These are phyloP conservation scores for Alternaria incomplexa DNA, from an alignment of 2,329 filamentous ascomycete species.

Conservation along the genomic window DNA sequence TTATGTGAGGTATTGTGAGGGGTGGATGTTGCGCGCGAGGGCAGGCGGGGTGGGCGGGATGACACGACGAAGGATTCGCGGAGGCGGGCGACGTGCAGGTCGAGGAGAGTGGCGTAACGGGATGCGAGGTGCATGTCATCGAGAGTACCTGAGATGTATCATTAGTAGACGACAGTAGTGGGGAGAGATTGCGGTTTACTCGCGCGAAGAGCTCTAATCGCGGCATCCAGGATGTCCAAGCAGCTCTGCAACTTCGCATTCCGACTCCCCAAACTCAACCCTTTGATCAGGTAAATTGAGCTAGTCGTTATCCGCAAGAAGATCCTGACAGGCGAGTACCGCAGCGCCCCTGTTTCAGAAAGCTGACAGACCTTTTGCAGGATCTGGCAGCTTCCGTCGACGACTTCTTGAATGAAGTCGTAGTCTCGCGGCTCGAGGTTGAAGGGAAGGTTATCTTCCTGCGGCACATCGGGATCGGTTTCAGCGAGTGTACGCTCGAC, in stretches of 20 bases:
- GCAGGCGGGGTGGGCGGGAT: slow-evolving; percentile 43
- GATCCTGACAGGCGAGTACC: slow-evolving; percentile 61
- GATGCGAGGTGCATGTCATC: slow-evolving; percentile 61
- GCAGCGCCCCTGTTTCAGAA: slow-evolving; percentile 54
- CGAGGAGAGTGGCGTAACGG: slow-evolving; percentile 58
- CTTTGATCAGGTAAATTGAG: slow-evolving; percentile 62
- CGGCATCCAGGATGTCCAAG: slow-evolving; percentile 56
- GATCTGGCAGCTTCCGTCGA: slow-evolving; percentile 60
- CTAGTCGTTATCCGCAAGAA: slow-evolving; percentile 62
- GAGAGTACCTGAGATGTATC: slow-evolving; percentile 42
- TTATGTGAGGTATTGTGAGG: slow-evolving; percentile 38
- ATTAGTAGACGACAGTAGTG: no score
- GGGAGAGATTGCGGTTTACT: slow-evolving; percentile 23
- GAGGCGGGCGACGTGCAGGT: slow-evolving; percentile 47
- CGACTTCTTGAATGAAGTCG: slow-evolving; percentile 62
- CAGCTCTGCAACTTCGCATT: slow-evolving; percentile 58
- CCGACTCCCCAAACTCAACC: slow-evolving; percentile 57
- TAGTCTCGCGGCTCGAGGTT: slow-evolving; percentile 59
- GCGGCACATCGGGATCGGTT: slow-evolving; percentile 45
- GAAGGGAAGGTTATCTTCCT: slow-evolving; percentile 49
- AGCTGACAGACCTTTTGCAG: slow-evolving; percentile 58
- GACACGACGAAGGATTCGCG: slow-evolving; percentile 47
- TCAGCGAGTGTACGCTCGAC: slow-evolving; percentile 60
- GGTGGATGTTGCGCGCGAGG: slow-evolving; percentile 36
- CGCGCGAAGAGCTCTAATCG: slow-evolving; percentile 56